Conservation (phyloP, 2,329 filamentous ascomycete species). For the Gremmenia infestans region DNA sequence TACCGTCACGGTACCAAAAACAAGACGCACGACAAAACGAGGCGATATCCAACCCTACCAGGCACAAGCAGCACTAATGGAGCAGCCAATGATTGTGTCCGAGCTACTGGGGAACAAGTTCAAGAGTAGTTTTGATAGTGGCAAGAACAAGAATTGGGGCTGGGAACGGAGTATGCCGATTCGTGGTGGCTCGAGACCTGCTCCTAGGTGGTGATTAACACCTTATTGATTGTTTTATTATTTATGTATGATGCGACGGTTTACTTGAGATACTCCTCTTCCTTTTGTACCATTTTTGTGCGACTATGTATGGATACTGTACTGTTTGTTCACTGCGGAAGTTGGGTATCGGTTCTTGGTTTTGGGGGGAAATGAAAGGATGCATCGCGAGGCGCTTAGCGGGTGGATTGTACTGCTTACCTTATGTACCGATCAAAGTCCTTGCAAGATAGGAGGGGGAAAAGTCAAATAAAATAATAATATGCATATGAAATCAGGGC, state of each 20-base stretch:
- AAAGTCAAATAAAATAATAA: too few relatives aligned
- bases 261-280: neutral
- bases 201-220: conserved; percentile 15
- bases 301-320: neutral
- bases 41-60: conserved; percentile 24
- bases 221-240: neutral
- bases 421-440: too few relatives aligned
- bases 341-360: too few relatives aligned
- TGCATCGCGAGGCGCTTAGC: too few relatives aligned
- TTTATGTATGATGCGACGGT: neutral
- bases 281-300: conserved; percentile 1
- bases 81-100: conserved; percentile 21
- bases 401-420: too few relatives aligned
- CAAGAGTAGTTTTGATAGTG: conserved; percentile 12
- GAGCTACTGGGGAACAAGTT: conserved; percentile 20
- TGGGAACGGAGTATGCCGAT: conserved; percentile 18
- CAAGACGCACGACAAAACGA: conserved; percentile 5
- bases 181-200: conserved; percentile 7
- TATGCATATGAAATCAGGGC: too few relatives aligned
- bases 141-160: conserved; percentile 18
- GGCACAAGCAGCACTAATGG: conserved; percentile 20
- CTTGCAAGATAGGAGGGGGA: too few relatives aligned
- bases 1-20: neutral
- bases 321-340: neutral
- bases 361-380: too few relatives aligned